phyloP scores from a whole-genome alignment of 176 grass and related monocot genomes.

The Carex pumila region DNA sequence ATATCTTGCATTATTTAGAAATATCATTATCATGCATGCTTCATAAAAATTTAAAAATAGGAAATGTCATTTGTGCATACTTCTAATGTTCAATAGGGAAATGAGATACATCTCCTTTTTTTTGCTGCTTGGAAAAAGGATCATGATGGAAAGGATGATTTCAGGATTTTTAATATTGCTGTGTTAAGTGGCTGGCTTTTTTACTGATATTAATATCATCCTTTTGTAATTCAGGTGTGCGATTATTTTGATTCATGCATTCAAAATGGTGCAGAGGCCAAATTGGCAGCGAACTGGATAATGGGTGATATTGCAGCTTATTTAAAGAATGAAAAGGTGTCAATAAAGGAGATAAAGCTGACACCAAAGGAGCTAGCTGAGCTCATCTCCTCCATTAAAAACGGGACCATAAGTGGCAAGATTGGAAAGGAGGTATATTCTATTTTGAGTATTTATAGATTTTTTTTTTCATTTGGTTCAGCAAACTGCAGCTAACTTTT shows the following conservation, averaged over 20 bases:
- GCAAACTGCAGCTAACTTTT: background rate
- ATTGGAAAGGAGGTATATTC: constrained; percentile 79
- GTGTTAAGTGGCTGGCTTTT: constrained; percentile 4
- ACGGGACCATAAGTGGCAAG: constrained; percentile 89
- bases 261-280: constrained; percentile 71
- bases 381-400: constrained; percentile 70
- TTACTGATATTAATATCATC: constrained; percentile 8
- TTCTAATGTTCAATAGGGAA: constrained; percentile 2
- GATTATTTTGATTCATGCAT: constrained; percentile 79
- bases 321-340: constrained; percentile 74
- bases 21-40: background rate
- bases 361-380: constrained; percentile 74
- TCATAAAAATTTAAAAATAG: background rate
- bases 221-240: constrained; percentile 53
- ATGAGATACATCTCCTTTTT: background rate
- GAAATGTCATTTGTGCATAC: background rate
- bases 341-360: constrained; percentile 73
- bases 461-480: background rate
- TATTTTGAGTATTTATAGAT: background rate
- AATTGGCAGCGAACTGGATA: constrained; percentile 91
- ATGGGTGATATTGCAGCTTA: constrained; percentile 94
- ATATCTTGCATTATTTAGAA: background rate
- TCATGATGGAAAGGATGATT: background rate
- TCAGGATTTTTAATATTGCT: constrained; percentile 4
- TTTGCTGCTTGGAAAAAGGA: background rate